A percentile compares a stretch with the other conserved stretches of the same genome.
Evolutionary conservation across 2,329 filamentous ascomycete species (phyloP).

Genomic region (Dothiorella sarmentorum): DNA sequence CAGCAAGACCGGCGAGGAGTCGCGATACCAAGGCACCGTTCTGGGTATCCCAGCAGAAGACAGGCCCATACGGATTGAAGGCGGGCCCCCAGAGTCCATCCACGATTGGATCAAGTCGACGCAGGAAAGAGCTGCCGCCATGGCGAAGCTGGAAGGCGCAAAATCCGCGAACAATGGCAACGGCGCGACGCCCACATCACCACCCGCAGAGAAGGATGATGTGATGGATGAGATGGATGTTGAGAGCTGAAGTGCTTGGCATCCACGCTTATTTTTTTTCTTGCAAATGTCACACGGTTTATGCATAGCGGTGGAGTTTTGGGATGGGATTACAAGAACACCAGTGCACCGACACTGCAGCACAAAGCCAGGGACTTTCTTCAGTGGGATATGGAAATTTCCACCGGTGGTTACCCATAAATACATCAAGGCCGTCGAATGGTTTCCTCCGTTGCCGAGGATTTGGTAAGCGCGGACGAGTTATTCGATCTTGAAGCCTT

Average conservation of each 20-base stretch:
- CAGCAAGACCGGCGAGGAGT: conserved; percentile 82
- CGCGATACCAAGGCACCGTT: conserved; percentile 79
- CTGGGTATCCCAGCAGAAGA: conserved; percentile 72
- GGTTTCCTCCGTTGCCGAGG: no score
- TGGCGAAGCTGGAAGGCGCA: neutral
- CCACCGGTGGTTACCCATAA: no score
- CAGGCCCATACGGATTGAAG: conserved; percentile 72
- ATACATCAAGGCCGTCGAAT: no score
- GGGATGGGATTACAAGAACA: neutral
- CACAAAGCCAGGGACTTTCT: neutral
- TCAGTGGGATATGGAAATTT: neutral
- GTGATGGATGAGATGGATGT: conserved; percentile 1
- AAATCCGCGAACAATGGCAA: neutral
- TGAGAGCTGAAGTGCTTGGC: conserved; percentile 1
- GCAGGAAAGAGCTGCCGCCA: conserved; percentile 24
- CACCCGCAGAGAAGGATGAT: neutral
- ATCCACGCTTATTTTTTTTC: no score
- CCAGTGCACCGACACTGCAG: neutral
- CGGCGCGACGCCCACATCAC: neutral
- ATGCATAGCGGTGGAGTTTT: conserved; percentile 8
- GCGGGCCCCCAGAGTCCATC: conserved; percentile 65
- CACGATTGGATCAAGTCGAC: conserved; percentile 57
- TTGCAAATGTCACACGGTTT: neutral
- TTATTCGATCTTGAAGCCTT: no score
- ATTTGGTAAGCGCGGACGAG: no score